Base-by-base conservation (phyloP, 225 moss, liverwort and hornwort genomes). In the Pseudoscleropodium purum region DNA sequence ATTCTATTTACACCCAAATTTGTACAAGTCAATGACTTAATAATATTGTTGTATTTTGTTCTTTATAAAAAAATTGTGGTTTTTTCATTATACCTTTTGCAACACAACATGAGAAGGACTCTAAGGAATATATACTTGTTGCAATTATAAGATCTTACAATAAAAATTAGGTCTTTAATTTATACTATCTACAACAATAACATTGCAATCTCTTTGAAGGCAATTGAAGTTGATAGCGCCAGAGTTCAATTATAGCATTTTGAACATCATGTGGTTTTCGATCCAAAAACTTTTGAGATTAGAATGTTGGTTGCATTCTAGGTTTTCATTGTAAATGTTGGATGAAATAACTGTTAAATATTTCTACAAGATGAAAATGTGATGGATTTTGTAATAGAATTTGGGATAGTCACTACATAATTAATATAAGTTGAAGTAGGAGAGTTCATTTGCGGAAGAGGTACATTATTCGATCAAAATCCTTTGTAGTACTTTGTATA, bases 381-480 rank as follows among this genome's bases (percentile, higher is more conserved):
- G 6, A 30, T 1, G 2, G 2, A 30, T 30, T 11, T 75, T 47
- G 10, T 75, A 2, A 18, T 3, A 30, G 0, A 4, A 10, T n/a
- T n/a, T n/a, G n/a, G n/a, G n/a, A n/a, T n/a, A n/a, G n/a, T n/a
- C n/a, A n/a, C n/a, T n/a, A n/a, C n/a, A n/a, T n/a, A 49, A 19
- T 75, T 31, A 17, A 75, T 36, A 18, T 27, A 68, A 52, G 4
- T 33, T 34, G 49, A 75, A 36, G 26, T 10, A 45, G 11, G n/a
- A 36, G 4, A 64, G 6, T 7, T 87, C 39, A 87, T 41, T 87
- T 87, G 25, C 45, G 64, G 6, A 70, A 87, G 9, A 84, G 14
- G 43, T 84, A 79, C 5, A 88, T 79, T 36, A 80, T 25, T 26
- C 19, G 8, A 56, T 84, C 23, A 79, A 88, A 88, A 8, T 31